phyloP scores from a whole-genome alignment of 768 basidiomycete genomes.

The Botryobasidium botryosum region DNA sequence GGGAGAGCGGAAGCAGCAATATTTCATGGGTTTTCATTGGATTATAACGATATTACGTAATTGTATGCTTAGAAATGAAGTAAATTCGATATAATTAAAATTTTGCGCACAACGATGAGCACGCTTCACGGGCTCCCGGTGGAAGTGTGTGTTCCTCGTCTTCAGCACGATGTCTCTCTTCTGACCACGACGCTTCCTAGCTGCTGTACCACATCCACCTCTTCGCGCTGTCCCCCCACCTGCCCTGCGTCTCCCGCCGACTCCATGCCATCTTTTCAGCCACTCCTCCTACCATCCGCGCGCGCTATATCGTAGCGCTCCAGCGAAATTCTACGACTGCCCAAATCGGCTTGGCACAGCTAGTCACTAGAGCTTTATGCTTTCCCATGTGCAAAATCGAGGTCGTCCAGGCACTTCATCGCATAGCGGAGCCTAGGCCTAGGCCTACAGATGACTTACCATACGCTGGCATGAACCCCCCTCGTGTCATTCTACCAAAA shows the following conservation, averaged over 20 bases:
- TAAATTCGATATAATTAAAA: too few species aligned
- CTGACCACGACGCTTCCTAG: too few species aligned
- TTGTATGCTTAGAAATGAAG: too few species aligned
- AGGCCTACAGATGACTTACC: not conserved
- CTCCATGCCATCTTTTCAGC: constrained; percentile 37
- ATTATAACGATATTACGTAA: too few species aligned
- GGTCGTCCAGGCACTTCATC: constrained; percentile 33
- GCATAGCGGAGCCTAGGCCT: constrained; percentile 8
- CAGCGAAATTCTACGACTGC: constrained; percentile 15
- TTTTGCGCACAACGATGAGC: too few species aligned
- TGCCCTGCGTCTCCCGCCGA: constrained; percentile 42
- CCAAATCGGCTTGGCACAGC: not conserved
- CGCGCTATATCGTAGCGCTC: constrained; percentile 41
- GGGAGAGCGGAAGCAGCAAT: too few species aligned
- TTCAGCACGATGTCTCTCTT: too few species aligned
- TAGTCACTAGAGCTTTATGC: constrained; percentile 28
- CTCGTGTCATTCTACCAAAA: constrained; percentile 36
- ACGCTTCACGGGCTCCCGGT: too few species aligned
- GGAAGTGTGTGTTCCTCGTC: too few species aligned
- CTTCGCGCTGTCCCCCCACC: constrained; percentile 39
- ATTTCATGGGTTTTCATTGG: too few species aligned
- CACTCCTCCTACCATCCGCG: constrained; percentile 41
- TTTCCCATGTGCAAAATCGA: constrained; percentile 23
- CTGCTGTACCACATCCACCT: constrained; percentile 67
- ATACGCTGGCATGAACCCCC: not conserved